Evolutionary conservation across 768 basidiomycete genomes (phyloP).

Genomic region (Pleurotus cornucopiae): DNA sequence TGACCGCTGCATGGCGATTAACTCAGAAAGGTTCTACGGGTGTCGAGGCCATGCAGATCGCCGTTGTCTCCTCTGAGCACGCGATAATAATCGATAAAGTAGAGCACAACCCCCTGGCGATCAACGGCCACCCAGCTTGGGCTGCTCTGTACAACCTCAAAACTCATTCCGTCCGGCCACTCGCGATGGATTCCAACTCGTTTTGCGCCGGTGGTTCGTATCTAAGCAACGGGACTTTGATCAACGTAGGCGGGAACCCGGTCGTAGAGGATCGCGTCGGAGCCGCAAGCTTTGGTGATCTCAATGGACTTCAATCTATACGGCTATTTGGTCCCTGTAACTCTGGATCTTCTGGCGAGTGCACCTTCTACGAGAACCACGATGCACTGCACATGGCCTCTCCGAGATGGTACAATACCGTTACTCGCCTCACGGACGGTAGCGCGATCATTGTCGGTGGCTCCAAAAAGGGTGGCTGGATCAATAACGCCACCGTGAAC

Average conservation of each 20-base stretch:
- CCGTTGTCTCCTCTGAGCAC: constrained; percentile 63
- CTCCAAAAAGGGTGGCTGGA: constrained; percentile 80
- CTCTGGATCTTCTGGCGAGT: constrained; percentile 38
- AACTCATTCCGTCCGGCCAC: constrained; percentile 56
- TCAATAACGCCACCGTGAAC: constrained; percentile 76
- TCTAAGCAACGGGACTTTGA: constrained; percentile 68
- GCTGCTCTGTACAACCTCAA: constrained; percentile 68
- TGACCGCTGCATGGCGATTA: constrained; percentile 45
- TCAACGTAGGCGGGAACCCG: constrained; percentile 82
- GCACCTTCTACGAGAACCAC: constrained; percentile 66
- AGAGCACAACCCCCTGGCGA: constrained; percentile 75
- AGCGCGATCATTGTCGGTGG: constrained; percentile 83
- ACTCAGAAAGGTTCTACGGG: constrained; percentile 67
- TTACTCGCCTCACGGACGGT: constrained; percentile 66
- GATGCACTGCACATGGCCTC: constrained; percentile 64
- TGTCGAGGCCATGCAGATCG: constrained; percentile 75
- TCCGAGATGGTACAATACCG: constrained; percentile 80
- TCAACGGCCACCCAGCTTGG: constrained; percentile 80
- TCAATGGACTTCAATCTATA: constrained; percentile 69
- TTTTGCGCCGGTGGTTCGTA: constrained; percentile 85
- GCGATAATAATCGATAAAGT: constrained; percentile 80
- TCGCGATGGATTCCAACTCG: constrained; percentile 72
- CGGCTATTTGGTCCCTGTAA: constrained; percentile 70
- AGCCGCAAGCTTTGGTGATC: constrained; percentile 71
- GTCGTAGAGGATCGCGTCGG: constrained; percentile 61